A percentile compares a stretch with the other conserved stretches of the same genome.
Conservation (phyloP, 352 stramenopile species). For the Phytophthora boehmeriae region DNA sequence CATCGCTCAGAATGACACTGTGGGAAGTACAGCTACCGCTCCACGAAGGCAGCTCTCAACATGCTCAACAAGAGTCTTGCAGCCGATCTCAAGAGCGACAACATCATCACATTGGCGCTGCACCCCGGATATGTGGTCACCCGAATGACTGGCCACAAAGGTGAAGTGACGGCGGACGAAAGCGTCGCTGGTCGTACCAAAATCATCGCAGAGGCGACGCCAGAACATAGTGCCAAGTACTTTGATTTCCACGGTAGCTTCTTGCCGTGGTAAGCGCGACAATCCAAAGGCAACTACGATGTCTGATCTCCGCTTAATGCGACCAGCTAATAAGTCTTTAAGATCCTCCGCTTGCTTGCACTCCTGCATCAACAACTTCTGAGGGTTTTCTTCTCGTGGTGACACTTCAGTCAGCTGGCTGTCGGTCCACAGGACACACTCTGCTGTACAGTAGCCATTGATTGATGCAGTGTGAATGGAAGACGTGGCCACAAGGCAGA, state of each 20-base stretch:
- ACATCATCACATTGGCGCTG: constrained; percentile 50
- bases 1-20: constrained; percentile 41
- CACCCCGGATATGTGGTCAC: constrained; percentile 64
- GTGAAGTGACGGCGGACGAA: constrained; percentile 36
- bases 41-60: constrained; percentile 78
- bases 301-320: too few species aligned
- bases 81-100: constrained; percentile 51
- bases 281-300: too few species aligned
- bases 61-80: constrained; percentile 59
- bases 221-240: constrained; percentile 51
- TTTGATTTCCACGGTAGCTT: constrained; percentile 42
- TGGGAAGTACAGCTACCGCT: constrained; percentile 64
- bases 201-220: constrained; percentile 42
- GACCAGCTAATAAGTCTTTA: too few species aligned
- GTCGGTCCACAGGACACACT: constrained; percentile 43
- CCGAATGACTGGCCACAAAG: constrained; percentile 48
- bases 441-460: constrained; percentile 40
- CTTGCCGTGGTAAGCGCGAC: constrained; percentile 42
- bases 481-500: constrained; percentile 48
- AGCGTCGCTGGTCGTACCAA: constrained; percentile 47
- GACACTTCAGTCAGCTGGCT: constrained; percentile 20
- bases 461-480: constrained; percentile 40
- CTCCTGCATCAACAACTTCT: not conserved
- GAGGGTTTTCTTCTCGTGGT: not conserved
- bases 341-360: too few species aligned